Base-by-base conservation (phyloP, 306 rosid genomes). In the Acacia acuminata region DNA sequence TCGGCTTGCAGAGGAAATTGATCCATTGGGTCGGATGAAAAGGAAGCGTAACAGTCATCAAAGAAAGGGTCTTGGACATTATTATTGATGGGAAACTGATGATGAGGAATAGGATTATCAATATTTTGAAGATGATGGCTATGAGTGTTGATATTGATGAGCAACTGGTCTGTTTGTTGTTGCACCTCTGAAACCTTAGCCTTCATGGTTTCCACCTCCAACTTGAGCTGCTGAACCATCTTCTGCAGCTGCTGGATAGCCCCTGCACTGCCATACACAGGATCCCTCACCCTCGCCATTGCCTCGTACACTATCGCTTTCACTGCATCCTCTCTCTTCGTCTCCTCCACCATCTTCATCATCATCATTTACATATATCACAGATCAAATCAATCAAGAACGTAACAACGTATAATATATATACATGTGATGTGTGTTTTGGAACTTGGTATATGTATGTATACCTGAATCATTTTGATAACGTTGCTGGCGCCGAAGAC, bases 401-500 rank as follows among this genome's bases (percentile, higher is more conserved):
- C 11, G 47, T 2, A 9, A 11, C 3, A 2, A 5, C 7, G 7
- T 5, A 38, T 6, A 38, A 38, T 43, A 11, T 44, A n/a, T n/a
- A 11, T 10, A 11, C 13, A 9, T 17, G 15, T 45, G 27, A 27
- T 27, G 4, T 45, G 50, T 45, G 50, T 45, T 12, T 45, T 11
- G 14, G 3, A 45, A 45, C 51, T 45, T 45, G 4, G 51, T 11
- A 12, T 32, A 50, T 50, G 22, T 51, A 16, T 50, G 1, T 11
- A 11, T 25, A 61, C 87, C 82, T 84, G 87, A 76, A 84, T 84
- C 84, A 80, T 80, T 42, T 71, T 84, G 84, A 84, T 63, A 11
- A 80, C 79, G 79, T 84, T 84, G 84, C 84, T 84, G n/a, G 87
- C 87, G 32, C 87, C 87, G 60, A 80, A 84, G 7, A 84, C 79